phyloP scores from a whole-genome alignment of 129 eudicot species.

The Solidago caesia region DNA sequence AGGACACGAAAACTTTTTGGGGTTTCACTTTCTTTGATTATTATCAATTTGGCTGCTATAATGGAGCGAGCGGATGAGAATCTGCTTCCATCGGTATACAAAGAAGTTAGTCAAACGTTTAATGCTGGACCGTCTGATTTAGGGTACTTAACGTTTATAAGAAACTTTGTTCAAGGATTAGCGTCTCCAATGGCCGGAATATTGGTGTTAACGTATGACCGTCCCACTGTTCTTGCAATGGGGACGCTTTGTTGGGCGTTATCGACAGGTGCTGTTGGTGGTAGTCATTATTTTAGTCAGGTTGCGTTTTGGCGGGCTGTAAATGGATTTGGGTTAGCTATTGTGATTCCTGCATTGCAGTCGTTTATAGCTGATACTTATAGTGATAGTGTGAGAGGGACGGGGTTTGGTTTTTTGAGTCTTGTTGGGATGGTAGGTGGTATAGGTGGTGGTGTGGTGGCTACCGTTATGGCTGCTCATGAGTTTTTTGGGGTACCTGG shows the following conservation, averaged over 20 bases:
- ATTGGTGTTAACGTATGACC: constrained; percentile 72
- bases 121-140: constrained; percentile 83
- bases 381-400: constrained; percentile 70
- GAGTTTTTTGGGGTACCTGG: constrained; percentile 81
- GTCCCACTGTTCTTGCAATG: constrained; percentile 71
- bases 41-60: constrained; percentile 86
- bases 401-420: constrained; percentile 73
- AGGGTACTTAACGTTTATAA: constrained; percentile 70
- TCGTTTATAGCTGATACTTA: constrained; percentile 95
- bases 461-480: constrained; percentile 96
- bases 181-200: constrained; percentile 91
- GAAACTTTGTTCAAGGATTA: constrained; percentile 76
- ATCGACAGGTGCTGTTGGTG: constrained; percentile 92
- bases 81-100: constrained; percentile 94
- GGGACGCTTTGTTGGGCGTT: constrained; percentile 93
- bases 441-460: constrained; percentile 93
- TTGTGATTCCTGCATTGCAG: constrained; percentile 91
- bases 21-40: constrained; percentile 71
- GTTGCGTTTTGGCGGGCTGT: constrained; percentile 88
- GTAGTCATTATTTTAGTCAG: constrained; percentile 62
- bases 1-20: constrained; percentile 64
- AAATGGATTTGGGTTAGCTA: constrained; percentile 89
- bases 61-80: constrained; percentile 95
- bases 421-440: constrained; percentile 88
- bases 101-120: constrained; percentile 90